Conservation (phyloP, 805 yeast species). For the Barnettozyma sp. region DNA sequence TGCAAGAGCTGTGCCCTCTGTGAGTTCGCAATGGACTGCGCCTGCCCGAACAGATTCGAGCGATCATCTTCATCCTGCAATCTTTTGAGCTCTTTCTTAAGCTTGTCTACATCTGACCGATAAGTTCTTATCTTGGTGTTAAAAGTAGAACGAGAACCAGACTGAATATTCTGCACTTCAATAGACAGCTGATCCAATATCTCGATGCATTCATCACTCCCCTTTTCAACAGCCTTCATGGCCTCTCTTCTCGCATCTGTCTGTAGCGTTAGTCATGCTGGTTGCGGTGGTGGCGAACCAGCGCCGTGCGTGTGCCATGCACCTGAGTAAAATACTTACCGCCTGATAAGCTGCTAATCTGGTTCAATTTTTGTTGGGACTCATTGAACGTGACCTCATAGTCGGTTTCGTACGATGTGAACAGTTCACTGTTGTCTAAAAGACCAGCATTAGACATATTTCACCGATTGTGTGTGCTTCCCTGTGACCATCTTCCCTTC, state of each 20-base stretch:
- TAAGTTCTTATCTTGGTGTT: conserved; percentile 75
- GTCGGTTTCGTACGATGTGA: conserved; percentile 33
- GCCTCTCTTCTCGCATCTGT: conserved; percentile 46
- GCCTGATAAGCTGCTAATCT: conserved; percentile 42
- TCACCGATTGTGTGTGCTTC: neutral
- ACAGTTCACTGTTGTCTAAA: conserved; percentile 23
- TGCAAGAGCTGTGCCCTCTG: conserved; percentile 79
- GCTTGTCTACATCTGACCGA: conserved; percentile 50
- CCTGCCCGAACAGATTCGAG: conserved; percentile 60
- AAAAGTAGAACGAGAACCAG: conserved; percentile 56
- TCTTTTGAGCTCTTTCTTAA: conserved; percentile 49
- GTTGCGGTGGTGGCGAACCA: conserved; percentile 5
- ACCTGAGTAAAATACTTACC: conserved; percentile 26
- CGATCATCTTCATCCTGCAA: conserved; percentile 68
- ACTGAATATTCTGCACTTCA: conserved; percentile 81
- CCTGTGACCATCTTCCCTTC: no score
- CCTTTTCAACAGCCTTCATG: conserved; percentile 53
- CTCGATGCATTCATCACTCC: conserved; percentile 76
- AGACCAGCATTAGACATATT: conserved; percentile 23
- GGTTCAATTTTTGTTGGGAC: conserved; percentile 56
- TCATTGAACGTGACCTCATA: conserved; percentile 60
- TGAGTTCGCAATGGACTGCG: conserved; percentile 33
- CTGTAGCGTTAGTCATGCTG: conserved; percentile 1
- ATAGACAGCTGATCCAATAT: conserved; percentile 80
- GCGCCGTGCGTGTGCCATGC: no score